Evolutionary conservation across 2,329 filamentous ascomycete species (phyloP), one percentile per base, ranked within the genome.

Genomic region (Sporothrix luriei): DNA sequence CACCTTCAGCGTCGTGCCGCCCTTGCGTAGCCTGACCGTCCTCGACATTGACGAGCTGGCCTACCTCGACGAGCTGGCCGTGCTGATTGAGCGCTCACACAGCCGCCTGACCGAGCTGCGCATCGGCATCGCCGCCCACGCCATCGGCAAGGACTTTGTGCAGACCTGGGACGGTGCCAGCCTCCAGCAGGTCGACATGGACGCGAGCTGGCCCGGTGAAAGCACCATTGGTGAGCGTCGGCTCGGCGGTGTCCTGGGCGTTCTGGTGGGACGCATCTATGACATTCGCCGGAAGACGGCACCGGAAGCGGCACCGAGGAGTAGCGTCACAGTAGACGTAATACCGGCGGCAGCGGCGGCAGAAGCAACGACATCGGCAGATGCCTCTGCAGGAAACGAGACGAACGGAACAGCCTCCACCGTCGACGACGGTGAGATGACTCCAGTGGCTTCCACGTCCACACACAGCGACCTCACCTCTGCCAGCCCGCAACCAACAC

Each of bases 31-130:
- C 73, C 78, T 95, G 70, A 91, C 87, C 66, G 92, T 94, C 1
- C 82, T 95, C 54, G 90, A 95, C 74, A 91, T 95, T 71, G 92
- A 95, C 75, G 91, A 94, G 76, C 79, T 92, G n/a, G 85, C 89
- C 38, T 95, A 95, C 77, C 80, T 94, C 49, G 91, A 94, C 76
- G 92, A 95, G 79, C 90, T 95, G 86, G 90, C 90, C 68, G 83
- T 92, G 54, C 83, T 95, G 14, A 88, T 95, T 71, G 89, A 90
- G 71, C 86, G 88, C 29, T 94, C 91, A 14, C 83, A 87, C 70
- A 82, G 84, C 72, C 84, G 84, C 54, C 80, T 95, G 19, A 84
- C 86, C 40, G 92, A 94, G 77, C 82, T 96, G 46, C 85, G 91
- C 55, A 84, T 95, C 5, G 91, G 92, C 6, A 87, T 95, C 69